A percentile compares a stretch with the other conserved stretches of the same genome.
Conservation (phyloP, 1,284 basidiomycete species). For the Trametes versicolor region DNA sequence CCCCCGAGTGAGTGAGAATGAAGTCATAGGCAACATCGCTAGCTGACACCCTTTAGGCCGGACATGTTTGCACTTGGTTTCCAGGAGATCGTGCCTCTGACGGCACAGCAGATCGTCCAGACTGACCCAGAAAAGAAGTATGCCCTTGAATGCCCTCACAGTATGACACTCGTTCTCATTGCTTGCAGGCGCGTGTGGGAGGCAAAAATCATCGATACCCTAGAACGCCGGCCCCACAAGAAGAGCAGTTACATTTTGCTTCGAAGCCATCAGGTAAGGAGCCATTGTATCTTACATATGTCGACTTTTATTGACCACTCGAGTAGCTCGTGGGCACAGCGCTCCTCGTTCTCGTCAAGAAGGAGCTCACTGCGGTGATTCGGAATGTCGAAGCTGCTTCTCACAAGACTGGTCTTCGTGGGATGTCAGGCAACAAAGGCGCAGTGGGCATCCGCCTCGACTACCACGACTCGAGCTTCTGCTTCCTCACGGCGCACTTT, state of each 20-base stretch:
- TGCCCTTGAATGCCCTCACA: slow-evolving; percentile 21
- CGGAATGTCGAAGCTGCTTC: slow-evolving; percentile 92
- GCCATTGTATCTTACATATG: background rate
- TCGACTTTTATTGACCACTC: slow-evolving; percentile 5
- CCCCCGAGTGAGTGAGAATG: slow-evolving; percentile 62
- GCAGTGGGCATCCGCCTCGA: slow-evolving; percentile 94
- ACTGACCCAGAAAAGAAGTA: slow-evolving; percentile 95
- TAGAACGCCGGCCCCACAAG: slow-evolving; percentile 75
- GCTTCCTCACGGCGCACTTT: slow-evolving; percentile 95
- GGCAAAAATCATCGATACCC: slow-evolving; percentile 79
- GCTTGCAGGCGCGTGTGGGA: slow-evolving; percentile 85
- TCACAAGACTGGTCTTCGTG: slow-evolving; percentile 96
- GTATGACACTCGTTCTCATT: background rate
- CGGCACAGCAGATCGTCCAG: slow-evolving; percentile 95
- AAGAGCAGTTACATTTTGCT: slow-evolving; percentile 85
- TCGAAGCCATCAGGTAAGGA: slow-evolving; percentile 86
- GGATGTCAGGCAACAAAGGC: slow-evolving; percentile 98
- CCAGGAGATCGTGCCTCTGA: slow-evolving; percentile 98
- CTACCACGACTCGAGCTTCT: slow-evolving; percentile 90
- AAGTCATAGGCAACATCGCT: background rate
- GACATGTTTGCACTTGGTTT: slow-evolving; percentile 95
- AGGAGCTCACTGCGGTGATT: slow-evolving; percentile 80
- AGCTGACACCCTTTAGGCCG: slow-evolving; percentile 59
- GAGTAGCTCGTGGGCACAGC: slow-evolving; percentile 93
- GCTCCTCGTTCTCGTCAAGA: slow-evolving; percentile 86